Evolutionary conservation across 306 rosid species (phyloP).

Genomic region (Rosa chinensis): DNA sequence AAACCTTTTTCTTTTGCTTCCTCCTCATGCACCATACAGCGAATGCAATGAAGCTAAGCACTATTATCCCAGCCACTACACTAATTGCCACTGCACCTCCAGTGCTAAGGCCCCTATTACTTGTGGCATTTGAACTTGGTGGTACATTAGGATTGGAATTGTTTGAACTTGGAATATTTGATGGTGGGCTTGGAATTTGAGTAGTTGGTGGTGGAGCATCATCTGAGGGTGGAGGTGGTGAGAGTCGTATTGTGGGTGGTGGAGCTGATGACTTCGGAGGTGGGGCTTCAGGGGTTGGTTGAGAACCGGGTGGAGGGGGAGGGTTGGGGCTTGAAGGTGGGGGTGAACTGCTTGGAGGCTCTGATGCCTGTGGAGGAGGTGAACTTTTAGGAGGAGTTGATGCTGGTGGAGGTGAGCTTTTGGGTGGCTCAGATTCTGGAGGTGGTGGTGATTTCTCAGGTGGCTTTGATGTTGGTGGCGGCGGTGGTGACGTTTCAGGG

Average conservation of each 20-base stretch:
- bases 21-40: slow-evolving; percentile 61
- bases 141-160: slow-evolving; percentile 25
- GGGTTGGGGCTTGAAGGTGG: slow-evolving; percentile 41
- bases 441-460: slow-evolving; percentile 41
- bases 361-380: slow-evolving; percentile 32
- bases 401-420: slow-evolving; percentile 6
- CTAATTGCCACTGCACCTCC: slow-evolving; percentile 53
- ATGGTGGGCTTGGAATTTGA: slow-evolving; percentile 27
- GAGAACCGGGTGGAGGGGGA: slow-evolving; percentile 34
- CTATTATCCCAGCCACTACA: slow-evolving; percentile 45
- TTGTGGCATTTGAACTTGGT: slow-evolving; percentile 33
- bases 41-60: slow-evolving; percentile 60
- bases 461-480: slow-evolving; percentile 37
- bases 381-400: slow-evolving; percentile 18
- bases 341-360: slow-evolving; percentile 34
- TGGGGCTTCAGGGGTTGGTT: slow-evolving; percentile 30
- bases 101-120: slow-evolving; percentile 45
- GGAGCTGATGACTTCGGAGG: slow-evolving; percentile 42
- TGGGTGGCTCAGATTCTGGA: background rate
- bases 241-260: slow-evolving; percentile 26
- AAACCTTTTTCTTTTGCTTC: slow-evolving; percentile 48
- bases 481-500: slow-evolving; percentile 37
- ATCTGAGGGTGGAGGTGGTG: slow-evolving; percentile 44
- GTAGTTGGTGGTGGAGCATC: slow-evolving; percentile 31
- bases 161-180: slow-evolving; percentile 14